Evolutionary conservation across 352 stramenopile species (phyloP).

Genomic region (Phytophthora chlamydospora): DNA sequence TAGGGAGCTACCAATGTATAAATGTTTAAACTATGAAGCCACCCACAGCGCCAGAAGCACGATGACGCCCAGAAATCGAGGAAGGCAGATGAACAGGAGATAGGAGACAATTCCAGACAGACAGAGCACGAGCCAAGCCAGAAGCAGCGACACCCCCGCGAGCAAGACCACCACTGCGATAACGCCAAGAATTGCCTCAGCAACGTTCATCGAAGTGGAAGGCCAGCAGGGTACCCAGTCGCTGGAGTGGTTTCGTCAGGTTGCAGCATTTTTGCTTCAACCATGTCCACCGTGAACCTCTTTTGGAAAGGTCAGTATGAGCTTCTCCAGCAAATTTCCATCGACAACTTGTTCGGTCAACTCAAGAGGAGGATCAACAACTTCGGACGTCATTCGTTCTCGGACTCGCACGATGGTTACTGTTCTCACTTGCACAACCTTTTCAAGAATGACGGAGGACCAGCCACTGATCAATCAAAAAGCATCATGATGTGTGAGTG

Average conservation of each 20-base stretch:
- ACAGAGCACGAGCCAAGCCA: not conserved
- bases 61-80: not conserved
- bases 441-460: no score
- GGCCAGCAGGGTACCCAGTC: not conserved
- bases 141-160: not conserved
- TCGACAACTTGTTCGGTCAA: not conserved
- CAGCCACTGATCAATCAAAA: no score
- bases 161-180: conserved; percentile 1
- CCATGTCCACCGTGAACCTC: not conserved
- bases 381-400: no score
- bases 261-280: not conserved
- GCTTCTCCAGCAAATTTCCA: conserved; percentile 1
- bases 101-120: no score
- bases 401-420: no score
- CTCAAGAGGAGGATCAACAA: no score
- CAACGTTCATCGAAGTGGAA: conserved; percentile 20
- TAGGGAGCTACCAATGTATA: not conserved
- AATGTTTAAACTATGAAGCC: not conserved
- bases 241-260: not conserved
- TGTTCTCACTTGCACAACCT: no score
- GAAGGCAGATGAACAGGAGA: no score
- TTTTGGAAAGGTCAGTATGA: not conserved
- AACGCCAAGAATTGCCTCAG: conserved; percentile 8
- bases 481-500: no score
- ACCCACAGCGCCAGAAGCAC: not conserved